These are phyloP conservation scores for Scutellaria galericulata DNA, from an alignment of 257 asterid genomes.

Conservation along the genomic window DNA sequence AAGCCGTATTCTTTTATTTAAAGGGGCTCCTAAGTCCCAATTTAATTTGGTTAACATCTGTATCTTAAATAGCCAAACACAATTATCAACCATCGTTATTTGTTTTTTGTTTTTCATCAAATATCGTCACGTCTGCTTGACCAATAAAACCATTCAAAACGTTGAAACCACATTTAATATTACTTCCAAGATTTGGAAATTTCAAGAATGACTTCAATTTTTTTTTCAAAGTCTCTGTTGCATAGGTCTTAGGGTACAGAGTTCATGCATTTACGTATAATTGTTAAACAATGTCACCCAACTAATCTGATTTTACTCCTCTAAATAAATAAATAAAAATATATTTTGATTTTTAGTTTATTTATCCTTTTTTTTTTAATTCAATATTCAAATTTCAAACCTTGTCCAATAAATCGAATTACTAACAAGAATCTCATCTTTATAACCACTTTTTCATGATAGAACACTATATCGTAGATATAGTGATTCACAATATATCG, in stretches of 20 bases:
- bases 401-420: too few species aligned
- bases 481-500: too few species aligned
- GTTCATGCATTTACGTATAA: conserved; percentile 9
- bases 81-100: not conserved
- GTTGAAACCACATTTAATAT: not conserved
- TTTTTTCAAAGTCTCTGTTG: conserved; percentile 2
- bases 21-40: too few species aligned
- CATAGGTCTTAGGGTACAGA: not conserved
- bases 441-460: too few species aligned
- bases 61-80: not conserved
- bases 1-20: too few species aligned
- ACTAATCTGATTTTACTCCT: not conserved
- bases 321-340: not conserved
- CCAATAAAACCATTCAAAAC: not conserved
- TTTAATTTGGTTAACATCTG: too few species aligned
- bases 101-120: not conserved
- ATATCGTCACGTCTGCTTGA: not conserved
- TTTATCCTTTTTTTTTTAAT: too few species aligned
- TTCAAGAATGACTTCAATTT: not conserved
- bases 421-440: too few species aligned
- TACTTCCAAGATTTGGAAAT: not conserved
- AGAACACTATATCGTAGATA: too few species aligned
- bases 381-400: too few species aligned
- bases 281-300: not conserved
- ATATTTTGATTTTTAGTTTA: too few species aligned